Conservation (phyloP, 1,139 yeast species). For the Yamadazyma conglobata region DNA sequence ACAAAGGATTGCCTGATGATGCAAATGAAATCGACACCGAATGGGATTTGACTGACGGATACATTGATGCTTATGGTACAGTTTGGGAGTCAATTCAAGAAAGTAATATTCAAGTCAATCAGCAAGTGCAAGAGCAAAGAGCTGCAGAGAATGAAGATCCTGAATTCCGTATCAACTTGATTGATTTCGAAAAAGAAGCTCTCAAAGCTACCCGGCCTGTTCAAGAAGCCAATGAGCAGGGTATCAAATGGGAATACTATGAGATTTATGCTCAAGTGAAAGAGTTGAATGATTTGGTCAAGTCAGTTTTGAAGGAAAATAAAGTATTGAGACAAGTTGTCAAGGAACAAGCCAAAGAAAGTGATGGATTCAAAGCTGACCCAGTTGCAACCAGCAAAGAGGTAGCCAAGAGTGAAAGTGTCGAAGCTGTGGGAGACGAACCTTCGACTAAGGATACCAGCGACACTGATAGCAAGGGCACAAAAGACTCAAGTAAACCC, state of each 20-base stretch:
- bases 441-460: not conserved
- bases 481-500: not conserved
- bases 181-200: constrained; percentile 48
- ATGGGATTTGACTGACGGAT: constrained; percentile 85
- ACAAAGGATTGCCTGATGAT: constrained; percentile 66
- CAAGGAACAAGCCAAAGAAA: no score
- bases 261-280: constrained; percentile 51
- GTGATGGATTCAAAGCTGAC: no score
- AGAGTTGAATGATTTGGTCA: constrained; percentile 40
- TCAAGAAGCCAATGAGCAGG: constrained; percentile 48
- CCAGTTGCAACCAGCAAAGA: no score
- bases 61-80: constrained; percentile 33
- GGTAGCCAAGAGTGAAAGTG: no score
- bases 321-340: constrained; percentile 26
- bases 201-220: constrained; percentile 55
- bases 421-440: not conserved
- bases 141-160: constrained; percentile 74
- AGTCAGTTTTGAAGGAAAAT: constrained; percentile 42
- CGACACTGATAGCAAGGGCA: not conserved
- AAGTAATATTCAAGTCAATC: constrained; percentile 32
- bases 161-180: constrained; percentile 51
- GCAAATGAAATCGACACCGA: constrained; percentile 76
- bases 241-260: constrained; percentile 66
- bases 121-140: constrained; percentile 48
- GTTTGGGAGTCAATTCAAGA: constrained; percentile 42